These are phyloP conservation scores for Cystobasidium tubakii DNA, from an alignment of 768 basidiomycete genomes.

Conservation along the genomic window DNA sequence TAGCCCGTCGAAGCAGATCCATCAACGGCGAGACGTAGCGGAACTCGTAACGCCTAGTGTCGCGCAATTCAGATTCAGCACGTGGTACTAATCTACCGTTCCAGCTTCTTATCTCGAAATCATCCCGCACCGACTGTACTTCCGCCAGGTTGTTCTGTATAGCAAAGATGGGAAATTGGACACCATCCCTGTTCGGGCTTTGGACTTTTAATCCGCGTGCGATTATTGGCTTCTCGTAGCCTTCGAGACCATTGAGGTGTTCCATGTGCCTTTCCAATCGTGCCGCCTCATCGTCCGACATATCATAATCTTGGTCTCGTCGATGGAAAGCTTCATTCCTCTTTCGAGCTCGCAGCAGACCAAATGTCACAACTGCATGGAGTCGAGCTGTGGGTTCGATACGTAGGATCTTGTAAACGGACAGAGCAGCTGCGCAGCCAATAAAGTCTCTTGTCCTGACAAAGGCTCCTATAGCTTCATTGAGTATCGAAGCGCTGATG, in stretches of 20 bases:
- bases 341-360: not conserved
- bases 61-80: not conserved
- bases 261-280: not conserved
- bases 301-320: not conserved
- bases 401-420: not conserved
- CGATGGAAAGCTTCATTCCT: not conserved
- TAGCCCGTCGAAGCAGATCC: not conserved
- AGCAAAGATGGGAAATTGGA: not conserved
- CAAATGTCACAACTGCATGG: conserved; percentile 1
- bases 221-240: not conserved
- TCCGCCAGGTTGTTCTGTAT: not conserved
- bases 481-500: not conserved
- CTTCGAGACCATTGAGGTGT: not conserved
- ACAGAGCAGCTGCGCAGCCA: not conserved
- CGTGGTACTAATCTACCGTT: conserved; percentile 11
- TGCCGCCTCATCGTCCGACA: not conserved
- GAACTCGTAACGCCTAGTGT: conserved; percentile 9
- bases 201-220: not conserved
- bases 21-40: not conserved
- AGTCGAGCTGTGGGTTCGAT: not conserved
- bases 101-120: not conserved
- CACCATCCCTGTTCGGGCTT: not conserved
- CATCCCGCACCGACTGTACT: not conserved
- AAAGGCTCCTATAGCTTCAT: conserved; percentile 3
- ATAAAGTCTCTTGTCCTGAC: conserved; percentile 18